Conservation (phyloP, 371 early-diverging fungal genomes). For the Apophysomyces sp. region DNA sequence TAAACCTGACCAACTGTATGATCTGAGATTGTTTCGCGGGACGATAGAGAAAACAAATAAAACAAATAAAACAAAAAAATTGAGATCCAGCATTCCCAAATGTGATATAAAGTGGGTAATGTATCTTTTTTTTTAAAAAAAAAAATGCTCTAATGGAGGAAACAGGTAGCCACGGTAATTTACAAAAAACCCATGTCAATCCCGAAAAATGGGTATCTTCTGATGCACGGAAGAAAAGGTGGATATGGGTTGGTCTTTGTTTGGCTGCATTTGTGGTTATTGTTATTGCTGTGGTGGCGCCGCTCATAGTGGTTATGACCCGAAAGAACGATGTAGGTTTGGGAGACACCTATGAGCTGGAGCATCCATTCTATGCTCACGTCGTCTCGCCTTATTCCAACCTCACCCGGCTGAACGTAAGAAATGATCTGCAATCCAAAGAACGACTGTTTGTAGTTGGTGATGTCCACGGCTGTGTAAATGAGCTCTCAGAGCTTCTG, state of each 20-base stretch:
- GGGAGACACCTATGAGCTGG: not conserved
- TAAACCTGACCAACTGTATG: too few species aligned
- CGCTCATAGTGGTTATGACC: slow-evolving; percentile 29
- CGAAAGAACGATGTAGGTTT: slow-evolving; percentile 8
- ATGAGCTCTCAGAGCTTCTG: slow-evolving; percentile 54
- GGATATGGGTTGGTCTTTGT: slow-evolving; percentile 18
- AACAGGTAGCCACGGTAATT: not conserved
- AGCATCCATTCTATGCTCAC: slow-evolving; percentile 13
- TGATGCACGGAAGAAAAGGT: slow-evolving; percentile 12
- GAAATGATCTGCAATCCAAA: slow-evolving; percentile 15
- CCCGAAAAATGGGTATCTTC: not conserved
- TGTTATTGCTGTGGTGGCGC: slow-evolving; percentile 32
- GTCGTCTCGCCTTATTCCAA: slow-evolving; percentile 42
- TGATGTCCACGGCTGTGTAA: slow-evolving; percentile 68
- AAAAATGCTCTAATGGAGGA: not conserved
- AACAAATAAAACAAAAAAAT: too few species aligned
- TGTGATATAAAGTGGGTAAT: too few species aligned
- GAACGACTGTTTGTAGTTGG: slow-evolving; percentile 66
- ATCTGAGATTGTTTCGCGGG: too few species aligned
- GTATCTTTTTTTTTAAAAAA: too few species aligned
- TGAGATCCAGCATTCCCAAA: too few species aligned
- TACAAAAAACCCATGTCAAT: not conserved
- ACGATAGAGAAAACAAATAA: too few species aligned
- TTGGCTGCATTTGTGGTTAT: slow-evolving; percentile 22
- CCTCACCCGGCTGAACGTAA: slow-evolving; percentile 27